These are phyloP conservation scores for Henningerozyma blattae DNA, from an alignment of 805 yeast genomes.

Conservation along the genomic window DNA sequence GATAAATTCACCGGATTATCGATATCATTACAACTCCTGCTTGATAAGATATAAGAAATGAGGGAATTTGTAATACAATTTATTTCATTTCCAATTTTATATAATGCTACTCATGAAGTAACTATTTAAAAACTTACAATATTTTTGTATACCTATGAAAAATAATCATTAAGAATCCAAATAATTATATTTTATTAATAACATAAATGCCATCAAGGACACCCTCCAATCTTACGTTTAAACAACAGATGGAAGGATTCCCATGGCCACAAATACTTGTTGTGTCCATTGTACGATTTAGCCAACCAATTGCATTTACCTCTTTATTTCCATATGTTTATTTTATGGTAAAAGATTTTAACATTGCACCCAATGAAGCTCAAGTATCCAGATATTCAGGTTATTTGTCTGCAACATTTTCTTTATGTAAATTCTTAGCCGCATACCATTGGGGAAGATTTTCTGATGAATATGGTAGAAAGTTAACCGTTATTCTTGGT, in stretches of 20 bases:
- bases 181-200: too few species aligned
- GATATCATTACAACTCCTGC: too few species aligned
- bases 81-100: too few species aligned
- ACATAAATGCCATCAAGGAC: too few species aligned
- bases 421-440: conserved; percentile 45
- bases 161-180: too few species aligned
- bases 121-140: too few species aligned
- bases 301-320: conserved; percentile 54
- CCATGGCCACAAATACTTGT: conserved; percentile 39
- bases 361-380: conserved; percentile 35
- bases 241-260: conserved; percentile 43
- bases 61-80: too few species aligned
- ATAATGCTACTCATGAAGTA: too few species aligned
- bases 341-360: conserved; percentile 50
- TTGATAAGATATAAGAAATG: too few species aligned
- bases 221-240: too few species aligned
- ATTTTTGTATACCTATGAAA: too few species aligned
- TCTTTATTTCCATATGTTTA: conserved; percentile 53
- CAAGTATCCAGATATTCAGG: conserved; percentile 51
- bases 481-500: conserved; percentile 40
- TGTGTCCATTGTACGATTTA: conserved; percentile 35
- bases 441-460: conserved; percentile 50
- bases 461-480: conserved; percentile 45
- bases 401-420: conserved; percentile 46
- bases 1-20: too few species aligned